Base-by-base conservation (phyloP, 2,329 filamentous ascomycete species). In the Scortechinia acanthostroma region DNA sequence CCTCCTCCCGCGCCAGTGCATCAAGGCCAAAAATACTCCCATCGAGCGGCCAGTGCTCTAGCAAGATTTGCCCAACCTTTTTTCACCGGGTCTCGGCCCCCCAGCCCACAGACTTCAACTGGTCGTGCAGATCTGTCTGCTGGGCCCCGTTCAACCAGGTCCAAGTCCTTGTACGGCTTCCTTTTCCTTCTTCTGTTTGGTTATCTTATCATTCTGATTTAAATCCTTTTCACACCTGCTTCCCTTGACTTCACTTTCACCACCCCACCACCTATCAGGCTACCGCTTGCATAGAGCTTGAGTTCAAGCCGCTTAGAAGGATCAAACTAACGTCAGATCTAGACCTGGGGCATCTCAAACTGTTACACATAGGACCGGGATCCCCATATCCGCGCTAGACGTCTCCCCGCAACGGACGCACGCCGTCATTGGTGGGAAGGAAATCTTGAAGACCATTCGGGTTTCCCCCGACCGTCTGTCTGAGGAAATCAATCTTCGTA, bases 361-460 rank as follows among this genome's bases (percentile, higher is more conserved):
- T 52, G 68, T 77, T 47, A 75, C 71, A 54, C 77, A 83, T 59
- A 75, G 73, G 53, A 83, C 80, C n/a, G 78, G 78, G 42, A 71
- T 83, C 45, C 73, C 78, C 49, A 82, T 84, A 53, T 64, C 74
- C 37, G 75, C 80, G 28, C 65, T 84, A 44, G 78, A 83, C 58
- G 76, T 81, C 59, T 83, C 81, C 49, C 76, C 78, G 33, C 68
- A 73, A 46, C 69, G 73, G 47, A 82, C 77, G 48, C 79, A 82
- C 66, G 80, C 78, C 45, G 69, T 84, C 45, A 70, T 84, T 51
- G 80, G 77, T 35, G 80, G 80, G 44, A 77, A 77, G 50, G 77
- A 83, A 52, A 82, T 84, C 46, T 71, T 84, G 53, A 82, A 82
- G 60, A 83, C 79, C 2, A 71, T 84, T 49, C 72, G 71, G 44